A percentile compares a stretch with the other conserved stretches of the same genome.
phyloP scores from a whole-genome alignment of 768 basidiomycete species.

The Suillus brevipes region DNA sequence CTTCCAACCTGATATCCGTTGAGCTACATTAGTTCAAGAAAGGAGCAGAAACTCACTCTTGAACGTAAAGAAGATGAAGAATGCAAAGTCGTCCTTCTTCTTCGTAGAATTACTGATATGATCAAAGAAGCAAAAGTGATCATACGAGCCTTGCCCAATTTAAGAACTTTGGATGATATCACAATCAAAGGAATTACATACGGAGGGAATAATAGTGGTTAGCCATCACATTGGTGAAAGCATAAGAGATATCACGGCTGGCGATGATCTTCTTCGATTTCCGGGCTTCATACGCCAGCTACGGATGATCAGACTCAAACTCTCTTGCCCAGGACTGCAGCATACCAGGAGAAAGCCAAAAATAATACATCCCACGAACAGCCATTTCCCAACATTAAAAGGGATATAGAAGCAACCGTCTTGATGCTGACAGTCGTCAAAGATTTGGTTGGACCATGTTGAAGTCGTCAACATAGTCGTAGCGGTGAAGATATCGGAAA shows the following conservation, averaged over 20 bases:
- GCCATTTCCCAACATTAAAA: slow-evolving; percentile 89
- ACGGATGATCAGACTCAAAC: slow-evolving; percentile 16
- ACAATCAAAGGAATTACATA: slow-evolving; percentile 40
- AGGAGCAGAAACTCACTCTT: slow-evolving; percentile 65
- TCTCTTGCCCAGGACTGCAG: neutral
- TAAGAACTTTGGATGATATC: neutral
- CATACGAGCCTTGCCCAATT: slow-evolving; percentile 72
- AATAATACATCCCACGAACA: slow-evolving; percentile 97
- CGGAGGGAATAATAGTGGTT: slow-evolving; percentile 96
- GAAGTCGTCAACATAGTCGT: slow-evolving; percentile 92
- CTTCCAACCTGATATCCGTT: slow-evolving; percentile 66
- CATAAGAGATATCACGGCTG: slow-evolving; percentile 95
- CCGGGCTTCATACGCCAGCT: slow-evolving; percentile 90
- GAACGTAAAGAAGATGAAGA: slow-evolving; percentile 99
- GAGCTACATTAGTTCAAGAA: neutral
- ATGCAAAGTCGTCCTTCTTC: slow-evolving; percentile 95
- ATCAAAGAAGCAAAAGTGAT: slow-evolving; percentile 98
- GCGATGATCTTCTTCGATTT: slow-evolving; percentile 94
- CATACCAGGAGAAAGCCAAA: slow-evolving; percentile 93
- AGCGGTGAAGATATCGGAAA: slow-evolving; percentile 97
- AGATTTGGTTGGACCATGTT: slow-evolving; percentile 91
- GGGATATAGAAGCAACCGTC: slow-evolving; percentile 82
- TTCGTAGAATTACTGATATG: slow-evolving; percentile 96
- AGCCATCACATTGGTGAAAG: slow-evolving; percentile 97
- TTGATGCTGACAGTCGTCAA: slow-evolving; percentile 64